Evolutionary conservation across 768 basidiomycete species (phyloP).

Genomic region (Trametes gibbosa): DNA sequence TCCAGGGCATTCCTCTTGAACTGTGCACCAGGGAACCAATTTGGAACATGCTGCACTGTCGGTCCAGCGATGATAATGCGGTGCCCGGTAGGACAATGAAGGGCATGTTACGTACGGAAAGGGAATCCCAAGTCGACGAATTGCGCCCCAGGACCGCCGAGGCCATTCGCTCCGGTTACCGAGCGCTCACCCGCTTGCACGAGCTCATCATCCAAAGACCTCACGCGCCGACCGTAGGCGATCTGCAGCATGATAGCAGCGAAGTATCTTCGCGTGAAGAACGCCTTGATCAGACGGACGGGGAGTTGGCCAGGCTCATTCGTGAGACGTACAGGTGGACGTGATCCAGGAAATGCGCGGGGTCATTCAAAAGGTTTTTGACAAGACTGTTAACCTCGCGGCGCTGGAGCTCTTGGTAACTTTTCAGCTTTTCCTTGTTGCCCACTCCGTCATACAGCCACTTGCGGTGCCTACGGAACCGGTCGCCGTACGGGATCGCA

Average conservation of each 20-base stretch:
- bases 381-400: conserved; percentile 11
- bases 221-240: conserved; percentile 29
- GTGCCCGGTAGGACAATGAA: not conserved
- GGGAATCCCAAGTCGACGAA: conserved; percentile 25
- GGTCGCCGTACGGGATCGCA: conserved; percentile 9
- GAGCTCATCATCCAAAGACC: conserved; percentile 29
- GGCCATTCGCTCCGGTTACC: conserved; percentile 7
- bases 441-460: conserved; percentile 17
- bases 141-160: conserved; percentile 20
- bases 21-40: conserved; percentile 11
- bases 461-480: conserved; percentile 15
- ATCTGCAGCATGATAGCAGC: conserved; percentile 27
- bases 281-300: no score
- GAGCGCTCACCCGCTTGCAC: conserved; percentile 22
- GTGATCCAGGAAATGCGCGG: conserved; percentile 5
- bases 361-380: conserved; percentile 2
- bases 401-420: conserved; percentile 12
- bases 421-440: not conserved
- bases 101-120: not conserved
- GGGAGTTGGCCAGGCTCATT: not conserved
- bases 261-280: conserved; percentile 19
- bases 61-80: not conserved
- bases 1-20: conserved; percentile 16
- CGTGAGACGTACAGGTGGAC: not conserved
- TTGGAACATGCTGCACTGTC: not conserved